Base-by-base conservation (phyloP, 306 rosid genomes). In the Trichosanthes truncata region DNA sequence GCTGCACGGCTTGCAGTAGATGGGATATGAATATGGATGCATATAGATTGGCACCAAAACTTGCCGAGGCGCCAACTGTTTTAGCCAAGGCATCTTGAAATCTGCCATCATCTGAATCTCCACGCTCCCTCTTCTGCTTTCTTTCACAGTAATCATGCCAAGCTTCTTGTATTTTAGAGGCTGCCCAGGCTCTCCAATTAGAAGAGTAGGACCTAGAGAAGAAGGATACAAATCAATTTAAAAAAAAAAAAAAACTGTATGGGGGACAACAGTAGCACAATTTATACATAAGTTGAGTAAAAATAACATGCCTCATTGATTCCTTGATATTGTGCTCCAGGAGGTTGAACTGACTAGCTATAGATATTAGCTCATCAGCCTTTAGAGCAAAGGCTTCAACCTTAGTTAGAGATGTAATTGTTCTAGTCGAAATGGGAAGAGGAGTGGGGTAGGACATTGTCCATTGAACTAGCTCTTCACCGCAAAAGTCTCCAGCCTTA, bases 401-500 rank as follows among this genome's bases (percentile, higher is more conserved):
- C 79, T 93, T 97, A 14, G 92, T 84, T 18, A 83, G 81, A 20
- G 97, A 74, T 68, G 84, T 75, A 3, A 95, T 96, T 8, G 97
- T 95, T 80, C 96, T 86, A 1, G 93, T 91, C 52, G 97, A 95
- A 45, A 80, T 83, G 9, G 97, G 98, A 76, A 95, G 90, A 46
- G 93, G 21, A 35, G 97, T 55, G 65, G 90, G 48, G 57, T 80
- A 20, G 96, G 91, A 76, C 87, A 91, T 83, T 7, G 98, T 97
- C 98, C 97, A 95, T 49, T 95, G 91, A 26, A 95, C 87, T 81
- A 95, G 97, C 88, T 92, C 97, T 78, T 95, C 98, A 41, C 98
- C 98, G 76, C 98, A 95, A 63, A 95, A 95, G 38, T 92, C 97
- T 45, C 98, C 98, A 36, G 95, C 87, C 49, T 87, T 90, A 1